Evolutionary conservation across 1,284 basidiomycete genomes (phyloP).

Genomic region (Ustilago sp.): DNA sequence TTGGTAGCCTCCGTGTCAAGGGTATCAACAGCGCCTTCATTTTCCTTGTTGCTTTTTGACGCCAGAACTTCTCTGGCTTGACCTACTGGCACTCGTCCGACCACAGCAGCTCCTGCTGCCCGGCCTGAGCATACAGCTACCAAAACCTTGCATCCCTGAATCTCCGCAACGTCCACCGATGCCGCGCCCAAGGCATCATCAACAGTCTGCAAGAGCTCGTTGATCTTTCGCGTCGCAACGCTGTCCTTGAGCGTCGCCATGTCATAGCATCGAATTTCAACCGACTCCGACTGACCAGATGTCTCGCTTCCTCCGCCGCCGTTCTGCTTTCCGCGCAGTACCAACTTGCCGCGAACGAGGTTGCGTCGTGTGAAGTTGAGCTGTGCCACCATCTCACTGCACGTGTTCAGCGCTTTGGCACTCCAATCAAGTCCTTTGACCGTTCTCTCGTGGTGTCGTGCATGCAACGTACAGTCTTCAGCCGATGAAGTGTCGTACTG

Average conservation of each 20-base stretch:
- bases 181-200: conserved; percentile 61
- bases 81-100: conserved; percentile 37
- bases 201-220: conserved; percentile 48
- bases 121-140: conserved; percentile 49
- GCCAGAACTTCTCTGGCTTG: conserved; percentile 51
- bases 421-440: conserved; percentile 59
- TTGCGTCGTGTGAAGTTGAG: conserved; percentile 15
- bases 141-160: conserved; percentile 44
- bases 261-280: conserved; percentile 46
- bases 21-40: conserved; percentile 1
- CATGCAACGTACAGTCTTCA: conserved; percentile 56
- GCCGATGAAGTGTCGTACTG: conserved; percentile 58
- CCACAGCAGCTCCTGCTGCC: conserved; percentile 51
- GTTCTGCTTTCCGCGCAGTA: conserved; percentile 21
- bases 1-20: background rate
- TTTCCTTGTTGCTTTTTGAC: conserved; percentile 32
- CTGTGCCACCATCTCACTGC: conserved; percentile 35
- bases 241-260: conserved; percentile 43
- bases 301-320: conserved; percentile 3
- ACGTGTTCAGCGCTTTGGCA: conserved; percentile 33
- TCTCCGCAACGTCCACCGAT: conserved; percentile 24
- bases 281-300: conserved; percentile 11
- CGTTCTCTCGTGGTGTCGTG: conserved; percentile 54
- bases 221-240: conserved; percentile 27
- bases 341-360: conserved; percentile 10